A percentile compares a stretch with the other conserved stretches of the same genome.
phyloP scores from a whole-genome alignment of 805 yeast species.

The Ogataea degrootiae region DNA sequence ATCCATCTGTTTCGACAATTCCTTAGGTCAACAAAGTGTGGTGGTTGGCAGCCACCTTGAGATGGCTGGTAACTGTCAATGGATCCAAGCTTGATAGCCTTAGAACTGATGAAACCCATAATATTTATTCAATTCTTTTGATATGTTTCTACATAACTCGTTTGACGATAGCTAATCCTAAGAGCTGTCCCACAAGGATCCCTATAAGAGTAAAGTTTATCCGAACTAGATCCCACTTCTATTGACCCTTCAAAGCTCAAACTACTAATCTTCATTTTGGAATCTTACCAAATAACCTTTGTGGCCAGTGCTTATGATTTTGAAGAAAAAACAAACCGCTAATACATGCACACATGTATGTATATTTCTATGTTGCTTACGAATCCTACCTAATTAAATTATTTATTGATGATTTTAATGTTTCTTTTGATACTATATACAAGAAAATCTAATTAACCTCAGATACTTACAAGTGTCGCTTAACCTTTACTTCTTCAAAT shows the following conservation, averaged over 20 bases:
- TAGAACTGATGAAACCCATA: not conserved
- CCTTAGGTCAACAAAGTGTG: no score
- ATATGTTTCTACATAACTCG: constrained; percentile 10
- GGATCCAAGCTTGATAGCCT: not conserved
- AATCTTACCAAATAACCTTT: constrained; percentile 2
- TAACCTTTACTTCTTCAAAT: constrained; percentile 58
- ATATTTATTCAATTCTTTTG: not conserved
- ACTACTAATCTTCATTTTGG: constrained; percentile 1
- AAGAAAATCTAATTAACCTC: no score
- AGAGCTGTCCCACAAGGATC: no score
- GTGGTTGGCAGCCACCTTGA: no score
- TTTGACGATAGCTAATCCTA: not conserved
- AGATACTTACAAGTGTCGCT: constrained; percentile 30
- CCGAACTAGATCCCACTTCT: not conserved
- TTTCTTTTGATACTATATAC: not conserved
- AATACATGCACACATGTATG: no score
- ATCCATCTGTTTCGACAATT: no score
- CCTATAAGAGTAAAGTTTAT: not conserved
- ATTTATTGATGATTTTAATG: not conserved
- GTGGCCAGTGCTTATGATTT: constrained; percentile 12
- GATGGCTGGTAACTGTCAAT: not conserved
- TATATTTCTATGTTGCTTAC: no score
- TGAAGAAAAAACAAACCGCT: constrained; percentile 5
- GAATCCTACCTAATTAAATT: no score
- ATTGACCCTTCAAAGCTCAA: not conserved